phyloP scores from a whole-genome alignment of 192 early-diverging fungal genomes.

The Rhizoclosmatium sp. region DNA sequence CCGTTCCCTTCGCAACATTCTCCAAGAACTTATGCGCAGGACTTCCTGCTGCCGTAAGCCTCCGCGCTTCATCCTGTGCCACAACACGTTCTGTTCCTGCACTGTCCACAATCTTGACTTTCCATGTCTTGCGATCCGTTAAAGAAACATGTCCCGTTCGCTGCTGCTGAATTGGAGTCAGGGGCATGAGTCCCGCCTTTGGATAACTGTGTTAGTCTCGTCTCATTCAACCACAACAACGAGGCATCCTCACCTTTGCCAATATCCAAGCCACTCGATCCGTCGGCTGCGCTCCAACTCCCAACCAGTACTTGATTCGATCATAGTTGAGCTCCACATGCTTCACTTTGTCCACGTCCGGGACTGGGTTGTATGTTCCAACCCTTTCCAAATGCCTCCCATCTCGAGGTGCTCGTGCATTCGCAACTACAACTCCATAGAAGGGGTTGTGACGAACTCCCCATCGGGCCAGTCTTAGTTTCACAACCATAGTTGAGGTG shows the following conservation, averaged over 20 bases:
- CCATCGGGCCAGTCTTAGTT: slow-evolving; percentile 86
- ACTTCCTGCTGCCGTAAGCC: background rate
- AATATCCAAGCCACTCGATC: slow-evolving; percentile 88
- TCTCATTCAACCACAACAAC: background rate
- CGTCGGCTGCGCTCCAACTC: slow-evolving; percentile 95
- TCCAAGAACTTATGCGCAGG: background rate
- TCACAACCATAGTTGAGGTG: slow-evolving; percentile 43
- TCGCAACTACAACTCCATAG: slow-evolving; percentile 94
- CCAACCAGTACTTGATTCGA: slow-evolving; percentile 96
- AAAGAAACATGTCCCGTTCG: slow-evolving; percentile 48
- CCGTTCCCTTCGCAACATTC: background rate
- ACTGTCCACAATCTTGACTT: slow-evolving; percentile 44
- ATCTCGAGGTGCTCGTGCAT: slow-evolving; percentile 79
- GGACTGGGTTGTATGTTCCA: slow-evolving; percentile 90
- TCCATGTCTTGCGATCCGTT: slow-evolving; percentile 58
- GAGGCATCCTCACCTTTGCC: slow-evolving; percentile 67
- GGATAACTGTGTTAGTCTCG: background rate
- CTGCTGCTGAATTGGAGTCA: slow-evolving; percentile 62
- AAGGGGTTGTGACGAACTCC: slow-evolving; percentile 89
- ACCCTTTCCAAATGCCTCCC: slow-evolving; percentile 91
- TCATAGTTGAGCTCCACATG: slow-evolving; percentile 86
- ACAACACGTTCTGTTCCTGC: slow-evolving; percentile 34
- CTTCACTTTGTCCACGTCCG: slow-evolving; percentile 69
- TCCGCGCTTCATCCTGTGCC: slow-evolving; percentile 31
- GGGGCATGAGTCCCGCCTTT: slow-evolving; percentile 70